phyloP scores from a whole-genome alignment of 1,139 yeast genomes.

The Scheffersomyces stambukii region DNA sequence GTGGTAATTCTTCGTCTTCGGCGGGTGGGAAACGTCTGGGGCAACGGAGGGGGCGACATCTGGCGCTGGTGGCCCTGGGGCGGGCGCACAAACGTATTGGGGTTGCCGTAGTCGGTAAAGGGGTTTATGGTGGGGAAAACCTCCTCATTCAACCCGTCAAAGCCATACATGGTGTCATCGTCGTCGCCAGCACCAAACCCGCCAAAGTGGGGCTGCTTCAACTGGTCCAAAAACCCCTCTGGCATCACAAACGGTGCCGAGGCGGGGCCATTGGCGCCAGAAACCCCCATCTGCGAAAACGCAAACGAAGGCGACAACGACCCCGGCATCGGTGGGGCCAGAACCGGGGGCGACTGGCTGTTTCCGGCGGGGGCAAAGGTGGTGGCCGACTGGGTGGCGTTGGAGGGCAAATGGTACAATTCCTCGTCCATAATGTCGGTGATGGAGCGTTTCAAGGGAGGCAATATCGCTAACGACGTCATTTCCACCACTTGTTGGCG shows the following conservation, averaged over 20 bases:
- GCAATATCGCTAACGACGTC: constrained; percentile 47
- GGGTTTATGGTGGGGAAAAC: constrained; percentile 17
- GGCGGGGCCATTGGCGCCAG: too few species aligned
- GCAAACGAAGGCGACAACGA: too few species aligned
- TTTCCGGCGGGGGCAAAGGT: constrained; percentile 2
- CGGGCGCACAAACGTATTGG: constrained; percentile 29
- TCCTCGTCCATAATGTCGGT: constrained; percentile 67
- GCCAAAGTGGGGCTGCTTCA: constrained; percentile 5
- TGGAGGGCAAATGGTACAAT: constrained; percentile 43
- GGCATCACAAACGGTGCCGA: too few species aligned
- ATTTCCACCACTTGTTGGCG: too few species aligned
- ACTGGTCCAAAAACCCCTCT: constrained; percentile 29
- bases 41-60: constrained; percentile 10
- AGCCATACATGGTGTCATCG: too few species aligned
- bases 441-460: constrained; percentile 48
- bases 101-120: constrained; percentile 37
- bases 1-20: constrained; percentile 34
- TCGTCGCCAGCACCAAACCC: too few species aligned
- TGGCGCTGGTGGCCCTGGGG: constrained; percentile 7
- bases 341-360: constrained; percentile 16
- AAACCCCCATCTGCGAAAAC: too few species aligned
- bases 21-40: constrained; percentile 17
- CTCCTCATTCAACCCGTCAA: too few species aligned
- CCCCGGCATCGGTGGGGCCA: constrained; percentile 6
- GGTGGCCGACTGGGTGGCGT: constrained; percentile 3